Evolutionary conservation across 441 rosid species (phyloP), one percentile per base, ranked within the genome.

Genomic region (Melastoma candidum): DNA sequence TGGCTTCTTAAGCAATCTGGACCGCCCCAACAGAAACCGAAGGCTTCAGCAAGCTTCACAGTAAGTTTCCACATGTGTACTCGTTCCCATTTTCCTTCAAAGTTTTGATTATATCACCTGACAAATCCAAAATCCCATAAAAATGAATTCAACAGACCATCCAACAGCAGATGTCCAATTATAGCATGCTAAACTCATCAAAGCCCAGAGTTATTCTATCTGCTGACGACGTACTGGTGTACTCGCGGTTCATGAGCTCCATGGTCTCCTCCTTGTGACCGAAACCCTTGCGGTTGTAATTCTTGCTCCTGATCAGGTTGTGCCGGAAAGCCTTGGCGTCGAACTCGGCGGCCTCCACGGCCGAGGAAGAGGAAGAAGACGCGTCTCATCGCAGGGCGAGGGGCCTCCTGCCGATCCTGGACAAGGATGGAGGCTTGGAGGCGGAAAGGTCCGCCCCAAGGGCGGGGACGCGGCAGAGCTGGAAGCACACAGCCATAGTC

Each of bases 21-120:
- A 93, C 98, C 45, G 98, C 97, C 98, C 95, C 95, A 82, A 75
- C 96, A 86, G 71, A 93, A 93, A 0, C 97, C 98, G 58, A 83
- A 84, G 5, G 97, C 68, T 67, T 86, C 92, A 0, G 96, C 97
- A 51, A 88, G 81, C 67, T 81, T 93, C 66, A 93, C 87, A 0
- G 83, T 86, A 57, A 88, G 70, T 81, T 74, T 57, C 96, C 98
- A 95, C 96, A 88, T 0, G 87, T 76, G 55, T 79, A 88, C 59
- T 63, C 66, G 17, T 74, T 51, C 2, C 90, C 93, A 60, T 86
- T 93, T 44, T 83, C 85, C 79, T 69, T 88, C 87, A 88, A 65
- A 11, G 77, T 93, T 80, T 80, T 77, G 63, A 84, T 74, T 32
- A 88, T 69, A 67, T 82, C 96, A 76, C 96, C 98, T 88, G 41